Evolutionary conservation across 331 rosid species (phyloP).

Genomic region (Rosa hybrid): DNA sequence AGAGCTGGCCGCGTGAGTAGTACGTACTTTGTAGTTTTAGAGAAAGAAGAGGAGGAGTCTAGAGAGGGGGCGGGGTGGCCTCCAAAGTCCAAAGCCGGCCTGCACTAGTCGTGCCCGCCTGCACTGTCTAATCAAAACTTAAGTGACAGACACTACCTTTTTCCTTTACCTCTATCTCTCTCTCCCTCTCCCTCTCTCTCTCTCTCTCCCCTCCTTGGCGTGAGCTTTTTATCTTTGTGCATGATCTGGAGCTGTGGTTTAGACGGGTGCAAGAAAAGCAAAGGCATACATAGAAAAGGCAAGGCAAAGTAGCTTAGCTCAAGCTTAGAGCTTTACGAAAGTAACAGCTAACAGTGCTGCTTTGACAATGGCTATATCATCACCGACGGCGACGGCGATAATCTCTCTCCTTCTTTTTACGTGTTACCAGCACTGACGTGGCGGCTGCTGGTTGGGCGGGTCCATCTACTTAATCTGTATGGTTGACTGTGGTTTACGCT

Average conservation of each 20-base stretch:
- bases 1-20: conserved; percentile 1
- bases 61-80: conserved; percentile 15
- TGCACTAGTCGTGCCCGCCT: conserved; percentile 42
- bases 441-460: not conserved
- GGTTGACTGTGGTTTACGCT: conserved; percentile 15
- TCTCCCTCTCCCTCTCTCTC: not conserved
- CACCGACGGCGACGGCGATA: conserved; percentile 30
- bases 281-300: not conserved
- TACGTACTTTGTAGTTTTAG: not conserved
- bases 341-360: not conserved
- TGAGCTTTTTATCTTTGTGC: conserved; percentile 11
- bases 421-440: conserved; percentile 9
- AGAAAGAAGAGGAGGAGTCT: not conserved
- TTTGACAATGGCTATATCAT: conserved; percentile 1
- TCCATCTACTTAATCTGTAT: not conserved
- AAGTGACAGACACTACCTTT: conserved; percentile 26
- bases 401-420: not conserved
- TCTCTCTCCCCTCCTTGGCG: not conserved
- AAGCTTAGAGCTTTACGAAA: conserved; percentile 12
- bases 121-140: conserved; percentile 41
- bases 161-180: conserved; percentile 13
- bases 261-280: conserved; percentile 7
- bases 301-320: conserved; percentile 11
- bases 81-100: conserved; percentile 21
- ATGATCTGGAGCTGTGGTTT: not conserved